These are phyloP conservation scores for Emmonsiellopsis sp. DNA, from an alignment of 2,329 filamentous ascomycete genomes.

Conservation along the genomic window DNA sequence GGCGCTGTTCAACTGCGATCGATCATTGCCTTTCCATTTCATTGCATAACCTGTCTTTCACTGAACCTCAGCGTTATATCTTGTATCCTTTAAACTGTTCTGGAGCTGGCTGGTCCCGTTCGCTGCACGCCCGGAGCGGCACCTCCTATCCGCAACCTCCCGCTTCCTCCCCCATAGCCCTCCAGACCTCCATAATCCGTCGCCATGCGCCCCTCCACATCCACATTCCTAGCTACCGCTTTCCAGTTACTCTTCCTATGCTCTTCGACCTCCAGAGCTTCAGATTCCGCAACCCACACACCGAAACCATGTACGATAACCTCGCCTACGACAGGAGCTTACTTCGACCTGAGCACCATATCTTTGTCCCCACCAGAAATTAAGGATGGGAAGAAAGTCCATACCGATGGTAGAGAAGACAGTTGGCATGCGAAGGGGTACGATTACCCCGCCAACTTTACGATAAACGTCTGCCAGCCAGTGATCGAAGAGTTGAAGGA, in stretches of 20 bases:
- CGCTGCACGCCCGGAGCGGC: neutral
- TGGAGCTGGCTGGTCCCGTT: neutral
- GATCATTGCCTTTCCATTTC: neutral
- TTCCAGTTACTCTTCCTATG: constrained; percentile 25
- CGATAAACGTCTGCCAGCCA: constrained; percentile 42
- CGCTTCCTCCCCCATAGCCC: neutral
- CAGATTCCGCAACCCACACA: constrained; percentile 32
- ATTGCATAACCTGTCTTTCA: neutral
- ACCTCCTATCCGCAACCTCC: neutral
- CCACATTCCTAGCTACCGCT: constrained; percentile 20
- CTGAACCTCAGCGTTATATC: neutral
- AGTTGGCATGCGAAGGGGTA: constrained; percentile 43
- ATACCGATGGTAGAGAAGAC: constrained; percentile 29
- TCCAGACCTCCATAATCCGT: constrained; percentile 1
- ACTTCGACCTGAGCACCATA: constrained; percentile 55
- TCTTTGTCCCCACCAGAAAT: constrained; percentile 40
- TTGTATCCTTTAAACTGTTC: neutral
- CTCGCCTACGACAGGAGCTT: constrained; percentile 51
- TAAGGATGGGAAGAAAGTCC: constrained; percentile 32
- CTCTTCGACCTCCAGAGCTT: constrained; percentile 23
- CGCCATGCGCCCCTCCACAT: constrained; percentile 27
- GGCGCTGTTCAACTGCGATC: neutral
- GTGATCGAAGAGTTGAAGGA: constrained; percentile 39
- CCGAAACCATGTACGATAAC: constrained; percentile 52
- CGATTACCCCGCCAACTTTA: constrained; percentile 43